A percentile compares a stretch with the other conserved stretches of the same genome.
Evolutionary conservation across 192 early-diverging fungal genomes (phyloP).

Genomic region (Umbelopsis sp.): DNA sequence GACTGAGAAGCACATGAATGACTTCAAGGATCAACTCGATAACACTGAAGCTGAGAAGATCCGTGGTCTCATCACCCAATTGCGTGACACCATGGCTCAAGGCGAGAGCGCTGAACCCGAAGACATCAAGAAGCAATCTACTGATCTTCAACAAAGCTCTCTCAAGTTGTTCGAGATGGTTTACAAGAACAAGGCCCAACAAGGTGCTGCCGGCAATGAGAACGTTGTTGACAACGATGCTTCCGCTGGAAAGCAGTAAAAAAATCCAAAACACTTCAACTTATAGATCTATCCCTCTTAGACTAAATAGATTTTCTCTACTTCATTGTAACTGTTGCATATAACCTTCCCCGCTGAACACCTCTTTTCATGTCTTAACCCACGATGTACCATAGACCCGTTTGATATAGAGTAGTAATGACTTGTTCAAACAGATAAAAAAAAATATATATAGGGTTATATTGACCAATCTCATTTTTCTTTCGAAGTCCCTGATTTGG

Average conservation of each 20-base stretch:
- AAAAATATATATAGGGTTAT: constrained; percentile 16
- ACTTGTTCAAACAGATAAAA: constrained; percentile 18
- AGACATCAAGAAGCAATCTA: constrained; percentile 85
- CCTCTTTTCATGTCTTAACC: background rate
- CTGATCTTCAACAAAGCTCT: constrained; percentile 84
- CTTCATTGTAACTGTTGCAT: constrained; percentile 15
- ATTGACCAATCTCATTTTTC: background rate
- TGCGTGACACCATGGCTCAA: constrained; percentile 75
- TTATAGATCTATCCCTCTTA: constrained; percentile 11
- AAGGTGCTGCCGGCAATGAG: constrained; percentile 38
- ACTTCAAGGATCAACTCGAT: constrained; percentile 97
- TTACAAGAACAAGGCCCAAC: constrained; percentile 81
- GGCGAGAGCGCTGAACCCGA: constrained; percentile 73
- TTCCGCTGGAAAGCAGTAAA: constrained; percentile 22
- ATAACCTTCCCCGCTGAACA: constrained; percentile 11
- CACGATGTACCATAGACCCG: constrained; percentile 8
- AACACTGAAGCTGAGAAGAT: constrained; percentile 86
- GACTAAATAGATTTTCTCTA: constrained; percentile 11
- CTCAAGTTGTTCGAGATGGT: constrained; percentile 98
- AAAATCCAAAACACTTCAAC: background rate
- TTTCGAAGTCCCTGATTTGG: too few species aligned
- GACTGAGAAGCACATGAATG: constrained; percentile 93
- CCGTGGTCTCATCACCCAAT: constrained; percentile 75
- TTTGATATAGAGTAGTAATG: constrained; percentile 1
- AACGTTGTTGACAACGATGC: constrained; percentile 24